Evolutionary conservation across 495 filamentous ascomycete genomes (phyloP), one percentile per base, ranked within the genome.

Genomic region (Mytilinidion resinicola): DNA sequence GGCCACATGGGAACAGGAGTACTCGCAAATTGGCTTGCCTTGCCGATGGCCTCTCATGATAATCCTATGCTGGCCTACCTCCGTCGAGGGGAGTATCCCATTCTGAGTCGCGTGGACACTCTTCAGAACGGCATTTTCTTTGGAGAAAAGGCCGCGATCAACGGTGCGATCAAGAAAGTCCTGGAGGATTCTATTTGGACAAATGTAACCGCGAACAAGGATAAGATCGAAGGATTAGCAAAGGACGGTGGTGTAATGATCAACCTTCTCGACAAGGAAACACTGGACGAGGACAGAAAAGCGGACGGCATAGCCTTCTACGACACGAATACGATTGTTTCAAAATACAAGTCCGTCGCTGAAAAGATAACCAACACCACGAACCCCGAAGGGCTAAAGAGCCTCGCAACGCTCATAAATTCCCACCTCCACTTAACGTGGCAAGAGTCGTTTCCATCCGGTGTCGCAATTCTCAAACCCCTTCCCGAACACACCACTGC

Each of bases 1-100:
- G 90, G 88, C 17, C 83, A 87, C 55, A 95, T 96, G 88, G 85
- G 87, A n/a, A 83, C 84, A 33, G 93, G 93, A 4, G 71, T 96
- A 15, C 78, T 98, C 9, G 82, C 86, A 19, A 84, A 93, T 67
- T 87, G 87, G 74, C 76, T 83, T 8, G 81, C 89, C 33, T 81
- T 96, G 52, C 93, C 93, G 14, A 96, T 96, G 91, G 91, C 81
- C 1, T 67, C 82, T 53, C 81, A 83, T 61, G 82, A 93, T 59
- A 90, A 96, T 61, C 65, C 79, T 4, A 73, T 90, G 8, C 74
- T 98, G 41, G 72, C 78, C 0, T 85, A 82, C 55, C 76, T 96
- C 33, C 84, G 92, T 46, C 78, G 84, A 8, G 89, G 88, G 37
- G 80, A 87, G 58, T 88, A 85, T 63, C 83, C 84, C 0, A 77